A percentile compares a stretch with the other conserved stretches of the same genome.
Evolutionary conservation across 1,284 basidiomycete genomes (phyloP).

Genomic region (Microbotryomycetes sp.): DNA sequence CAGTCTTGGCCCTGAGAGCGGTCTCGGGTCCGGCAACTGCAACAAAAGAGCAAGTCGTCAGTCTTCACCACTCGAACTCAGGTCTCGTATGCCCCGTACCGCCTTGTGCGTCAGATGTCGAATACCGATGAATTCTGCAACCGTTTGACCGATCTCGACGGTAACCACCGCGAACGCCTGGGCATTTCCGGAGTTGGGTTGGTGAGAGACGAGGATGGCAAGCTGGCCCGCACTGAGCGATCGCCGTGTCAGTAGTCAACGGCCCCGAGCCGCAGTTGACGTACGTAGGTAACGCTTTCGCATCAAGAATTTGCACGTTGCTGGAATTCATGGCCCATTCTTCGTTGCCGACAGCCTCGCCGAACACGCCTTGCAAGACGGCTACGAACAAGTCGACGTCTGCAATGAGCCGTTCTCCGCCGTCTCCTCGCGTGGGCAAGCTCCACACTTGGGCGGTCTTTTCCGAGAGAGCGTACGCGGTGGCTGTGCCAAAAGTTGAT

Average conservation of each 20-base stretch:
- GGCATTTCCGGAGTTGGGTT: background rate
- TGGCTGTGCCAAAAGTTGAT: constrained; percentile 3
- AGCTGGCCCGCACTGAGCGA: constrained; percentile 8
- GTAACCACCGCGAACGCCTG: constrained; percentile 27
- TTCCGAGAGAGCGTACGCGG: constrained; percentile 29
- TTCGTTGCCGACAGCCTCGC: constrained; percentile 20
- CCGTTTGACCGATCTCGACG: constrained; percentile 24
- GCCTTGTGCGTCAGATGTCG: constrained; percentile 37
- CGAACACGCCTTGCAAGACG: constrained; percentile 19
- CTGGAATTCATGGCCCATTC: constrained; percentile 26
- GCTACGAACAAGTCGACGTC: constrained; percentile 29
- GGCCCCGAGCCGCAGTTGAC: background rate
- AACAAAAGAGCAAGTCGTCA: background rate
- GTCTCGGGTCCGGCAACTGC: constrained; percentile 41
- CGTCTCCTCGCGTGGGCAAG: constrained; percentile 8
- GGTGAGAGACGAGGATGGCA: constrained; percentile 23
- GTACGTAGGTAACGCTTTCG: constrained; percentile 8
- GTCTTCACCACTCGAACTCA: background rate
- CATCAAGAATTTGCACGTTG: constrained; percentile 27
- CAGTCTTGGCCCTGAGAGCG: constrained; percentile 41
- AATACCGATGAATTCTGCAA: constrained; percentile 32
- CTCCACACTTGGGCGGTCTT: constrained; percentile 30
- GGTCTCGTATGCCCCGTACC: constrained; percentile 18
- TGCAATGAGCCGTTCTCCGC: constrained; percentile 25
- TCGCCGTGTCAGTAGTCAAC: background rate